phyloP scores from a whole-genome alignment of 2,329 filamentous ascomycete species.

The Cadophora sp. region DNA sequence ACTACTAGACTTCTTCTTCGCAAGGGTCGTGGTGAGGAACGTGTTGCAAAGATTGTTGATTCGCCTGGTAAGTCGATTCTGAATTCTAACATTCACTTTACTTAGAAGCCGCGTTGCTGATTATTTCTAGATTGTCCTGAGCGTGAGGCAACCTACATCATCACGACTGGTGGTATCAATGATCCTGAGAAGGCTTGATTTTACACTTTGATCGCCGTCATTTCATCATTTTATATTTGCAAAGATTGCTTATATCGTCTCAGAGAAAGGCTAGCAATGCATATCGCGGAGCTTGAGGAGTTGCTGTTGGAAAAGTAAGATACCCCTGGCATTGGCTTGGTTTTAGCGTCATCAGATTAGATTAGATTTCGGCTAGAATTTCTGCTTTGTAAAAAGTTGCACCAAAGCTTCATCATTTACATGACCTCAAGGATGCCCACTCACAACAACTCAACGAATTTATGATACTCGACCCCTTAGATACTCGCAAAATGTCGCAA shows the following conservation, averaged over 20 bases:
- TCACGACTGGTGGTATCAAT: conserved; percentile 72
- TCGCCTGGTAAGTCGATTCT: conserved; percentile 60
- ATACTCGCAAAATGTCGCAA: conserved; percentile 32
- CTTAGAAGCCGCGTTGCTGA: neutral
- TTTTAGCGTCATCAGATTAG: conserved; percentile 39
- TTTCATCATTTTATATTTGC: neutral
- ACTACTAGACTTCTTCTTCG: conserved; percentile 70
- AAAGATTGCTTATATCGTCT: conserved; percentile 13
- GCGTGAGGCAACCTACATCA: conserved; percentile 72
- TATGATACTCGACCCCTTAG: neutral
- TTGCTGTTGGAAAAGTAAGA: conserved; percentile 35
- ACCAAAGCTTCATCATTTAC: conserved; percentile 25
- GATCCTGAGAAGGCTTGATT: conserved; percentile 66
- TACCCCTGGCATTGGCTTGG: conserved; percentile 22
- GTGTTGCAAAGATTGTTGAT: conserved; percentile 73
- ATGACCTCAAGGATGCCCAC: neutral
- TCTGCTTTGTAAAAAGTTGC: conserved; percentile 32
- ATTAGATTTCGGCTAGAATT: conserved; percentile 38
- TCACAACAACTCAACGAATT: neutral
- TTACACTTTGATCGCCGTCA: neutral
- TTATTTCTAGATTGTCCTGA: conserved; percentile 58
- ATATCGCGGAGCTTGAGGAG: conserved; percentile 28
- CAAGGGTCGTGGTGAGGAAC: conserved; percentile 73
- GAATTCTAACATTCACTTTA: neutral
- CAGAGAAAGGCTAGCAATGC: conserved; percentile 1